Conservation (phyloP, 2,329 filamentous ascomycete species). For the Rugonectria rugulosa region DNA sequence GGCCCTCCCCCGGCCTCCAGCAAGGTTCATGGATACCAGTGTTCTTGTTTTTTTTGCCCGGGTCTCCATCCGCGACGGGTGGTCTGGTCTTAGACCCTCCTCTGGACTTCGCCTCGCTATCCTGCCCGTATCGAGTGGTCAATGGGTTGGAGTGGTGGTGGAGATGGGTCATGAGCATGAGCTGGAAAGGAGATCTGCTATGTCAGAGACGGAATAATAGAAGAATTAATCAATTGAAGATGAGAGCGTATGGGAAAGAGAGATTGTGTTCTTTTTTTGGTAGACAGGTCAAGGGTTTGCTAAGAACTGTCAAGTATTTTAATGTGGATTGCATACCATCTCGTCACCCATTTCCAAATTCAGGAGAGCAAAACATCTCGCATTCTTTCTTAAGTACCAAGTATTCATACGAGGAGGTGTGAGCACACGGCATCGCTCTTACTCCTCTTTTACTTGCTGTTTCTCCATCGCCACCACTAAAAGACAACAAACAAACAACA, state of each 20-base stretch:
- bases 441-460: not conserved
- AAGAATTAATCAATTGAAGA: not conserved
- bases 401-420: too few relatives aligned
- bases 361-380: too few relatives aligned
- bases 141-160: not conserved
- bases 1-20: not conserved
- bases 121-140: constrained; percentile 2
- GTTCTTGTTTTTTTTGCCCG: not conserved
- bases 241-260: too few relatives aligned
- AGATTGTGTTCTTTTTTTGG: not conserved
- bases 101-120: constrained; percentile 10
- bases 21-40: not conserved
- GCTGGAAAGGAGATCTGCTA: not conserved
- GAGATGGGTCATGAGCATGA: not conserved
- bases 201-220: not conserved
- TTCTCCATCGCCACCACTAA: constrained; percentile 6
- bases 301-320: too few relatives aligned
- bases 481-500: constrained; percentile 2
- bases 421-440: too few relatives aligned
- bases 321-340: too few relatives aligned
- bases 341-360: too few relatives aligned
- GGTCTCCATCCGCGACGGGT: not conserved
- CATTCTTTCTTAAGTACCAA: too few relatives aligned
- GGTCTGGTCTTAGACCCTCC: not conserved
- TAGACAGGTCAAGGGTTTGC: too few relatives aligned